A percentile compares a stretch with the other conserved stretches of the same genome.
Conservation (phyloP, 2,329 filamentous ascomycete species). For the Claviceps cyperi region DNA sequence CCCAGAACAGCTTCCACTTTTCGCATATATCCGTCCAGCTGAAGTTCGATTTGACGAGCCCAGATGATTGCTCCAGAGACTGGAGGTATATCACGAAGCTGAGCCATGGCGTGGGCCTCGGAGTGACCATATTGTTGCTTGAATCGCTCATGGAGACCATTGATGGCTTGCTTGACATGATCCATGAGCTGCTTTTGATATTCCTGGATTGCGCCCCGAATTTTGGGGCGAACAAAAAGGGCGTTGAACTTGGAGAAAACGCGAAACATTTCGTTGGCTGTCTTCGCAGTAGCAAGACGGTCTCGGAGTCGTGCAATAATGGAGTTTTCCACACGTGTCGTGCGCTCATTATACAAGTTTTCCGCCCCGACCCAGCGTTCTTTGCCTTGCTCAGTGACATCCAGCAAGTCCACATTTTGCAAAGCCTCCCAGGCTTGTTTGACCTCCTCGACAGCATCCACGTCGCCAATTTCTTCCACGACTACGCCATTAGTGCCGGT, state of each 20-base stretch:
- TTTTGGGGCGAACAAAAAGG: slow-evolving; percentile 96
- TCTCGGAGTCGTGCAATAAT: slow-evolving; percentile 92
- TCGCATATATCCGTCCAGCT: slow-evolving; percentile 92
- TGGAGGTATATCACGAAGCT: slow-evolving; percentile 85
- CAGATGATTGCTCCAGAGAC: slow-evolving; percentile 96
- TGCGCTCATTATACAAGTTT: slow-evolving; percentile 92
- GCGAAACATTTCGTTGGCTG: slow-evolving; percentile 98
- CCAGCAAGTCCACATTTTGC: slow-evolving; percentile 87
- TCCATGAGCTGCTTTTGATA: slow-evolving; percentile 98
- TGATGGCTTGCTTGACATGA: slow-evolving; percentile 93
- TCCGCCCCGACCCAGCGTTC: slow-evolving; percentile 87
- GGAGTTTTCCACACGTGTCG: slow-evolving; percentile 92
- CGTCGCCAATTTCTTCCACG: slow-evolving; percentile 89
- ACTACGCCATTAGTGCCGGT: slow-evolving; percentile 47
- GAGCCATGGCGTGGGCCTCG: slow-evolving; percentile 95
- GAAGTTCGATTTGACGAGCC: slow-evolving; percentile 91
- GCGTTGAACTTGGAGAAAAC: slow-evolving; percentile 99
- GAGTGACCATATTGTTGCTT: slow-evolving; percentile 98
- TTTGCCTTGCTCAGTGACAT: slow-evolving; percentile 81
- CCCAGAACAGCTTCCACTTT: slow-evolving; percentile 98
- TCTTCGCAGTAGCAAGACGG: slow-evolving; percentile 86
- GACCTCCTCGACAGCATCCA: slow-evolving; percentile 94
- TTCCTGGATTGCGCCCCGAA: slow-evolving; percentile 91
- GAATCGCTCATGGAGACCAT: slow-evolving; percentile 85
- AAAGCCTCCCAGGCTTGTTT: slow-evolving; percentile 86